Evolutionary conservation across 768 basidiomycete genomes (phyloP), one percentile per base, ranked within the genome.

Genomic region (Mycena indigotica): DNA sequence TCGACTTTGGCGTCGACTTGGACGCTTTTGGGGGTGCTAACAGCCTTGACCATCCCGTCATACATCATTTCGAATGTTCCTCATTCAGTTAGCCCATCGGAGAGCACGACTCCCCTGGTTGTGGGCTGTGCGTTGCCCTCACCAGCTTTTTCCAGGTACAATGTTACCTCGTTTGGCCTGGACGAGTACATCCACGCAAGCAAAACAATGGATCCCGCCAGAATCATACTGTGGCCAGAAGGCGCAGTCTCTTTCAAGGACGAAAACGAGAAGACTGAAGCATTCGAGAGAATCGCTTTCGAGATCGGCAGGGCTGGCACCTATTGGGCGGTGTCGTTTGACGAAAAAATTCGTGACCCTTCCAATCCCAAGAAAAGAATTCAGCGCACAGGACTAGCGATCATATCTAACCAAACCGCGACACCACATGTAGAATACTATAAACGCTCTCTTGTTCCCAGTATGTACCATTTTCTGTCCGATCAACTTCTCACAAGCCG

Each of bases 181-280:
- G 67, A 84, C 0, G 83, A 87, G 58, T 93, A 82, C 69, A 77
- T 91, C n/a, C 29, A 44, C 0, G 90, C 89, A 69, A 84, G 80
- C 3, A 64, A 65, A 40, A 76, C 66, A n/a, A 64, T 86, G 54
- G 74, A 73, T 6, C 67, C 61, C 3, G 85, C 88, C 0, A 78
- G 80, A 39, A 66, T 94, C 16, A 65, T 91, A 16, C 73, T 94
- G 1, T 93, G 91, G 90, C 91, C 92, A 0, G 91, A 93, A 70
- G 85, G 86, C 5, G 90, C 91, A 0, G 84, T 93, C 0, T 69
- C 74, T 1, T 94, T 94, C 66, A 73, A 77, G 29, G 80, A 77
- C 29, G 69, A 70, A 13, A 62, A 60, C 19, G 87, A 85, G 52
- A 80, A 81, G 57, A 70, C 77, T 12, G 71, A 70, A 3, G 84